Evolutionary conservation across 768 basidiomycete species (phyloP), one percentile per base, ranked within the genome.

Genomic region (Leccinum broughii): DNA sequence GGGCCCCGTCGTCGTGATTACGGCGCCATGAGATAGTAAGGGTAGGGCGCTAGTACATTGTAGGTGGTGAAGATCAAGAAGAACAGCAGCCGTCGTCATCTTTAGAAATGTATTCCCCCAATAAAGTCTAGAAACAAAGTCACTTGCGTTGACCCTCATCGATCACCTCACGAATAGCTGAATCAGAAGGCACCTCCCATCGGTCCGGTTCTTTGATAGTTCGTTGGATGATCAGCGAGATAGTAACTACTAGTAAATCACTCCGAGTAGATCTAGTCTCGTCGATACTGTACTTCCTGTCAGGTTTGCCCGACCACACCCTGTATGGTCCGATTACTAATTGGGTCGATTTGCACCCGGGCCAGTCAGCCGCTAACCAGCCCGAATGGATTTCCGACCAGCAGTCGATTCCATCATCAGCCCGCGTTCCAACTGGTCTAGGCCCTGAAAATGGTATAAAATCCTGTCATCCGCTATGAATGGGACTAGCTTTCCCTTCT

Each of bases 171-270:
- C 15, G 17, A 26, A 54, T 26, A 41, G 6, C 17, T 39, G 49
- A 35, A 57, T 55, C 58, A 59, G 34, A 62, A 26, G 39, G 44
- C 41, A 54, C 48, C 5, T 6, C 48, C 32, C 10, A 34, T 13
- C 32, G 11, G 32, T 1, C 32, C 32, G 1, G 32, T 34, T 34
- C 34, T 34, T 34, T 34, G 34, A 34, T 34, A 34, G 13, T 34
- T 34, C 11, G 34, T 34, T 34, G 5, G 34, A 34, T 34, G 34
- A 34, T 34, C 34, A 34, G 34, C 34, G 13, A 34, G 10, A 34
- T 34, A 34, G 32, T 34, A 34, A 34, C 32, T 34, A 34, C 34
- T 13, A 34, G 34, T 34, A 13, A 34, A 34, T 11, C 4, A 34
- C 32, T 11, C 34, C 13, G 13, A 34, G 11, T 34, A 13, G 13